These are phyloP conservation scores for Diaporthe aspalathi DNA, from an alignment of 2,329 filamentous ascomycete species.

Conservation along the genomic window DNA sequence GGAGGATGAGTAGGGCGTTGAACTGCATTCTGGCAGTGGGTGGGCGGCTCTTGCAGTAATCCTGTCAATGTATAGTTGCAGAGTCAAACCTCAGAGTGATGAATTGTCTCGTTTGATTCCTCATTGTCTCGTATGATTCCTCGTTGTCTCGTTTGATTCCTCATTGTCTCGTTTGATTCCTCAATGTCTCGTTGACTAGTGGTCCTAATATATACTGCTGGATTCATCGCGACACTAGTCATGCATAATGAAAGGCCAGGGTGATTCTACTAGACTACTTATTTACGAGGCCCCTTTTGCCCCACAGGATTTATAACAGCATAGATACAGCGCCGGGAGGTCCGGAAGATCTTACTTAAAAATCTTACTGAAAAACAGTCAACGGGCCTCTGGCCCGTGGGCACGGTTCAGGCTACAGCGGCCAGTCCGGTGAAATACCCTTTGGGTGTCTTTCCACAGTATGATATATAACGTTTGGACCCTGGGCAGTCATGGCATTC, in stretches of 20 bases:
- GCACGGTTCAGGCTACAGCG: background rate
- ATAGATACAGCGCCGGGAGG: background rate
- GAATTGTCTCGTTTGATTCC: background rate
- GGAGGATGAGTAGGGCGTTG: background rate
- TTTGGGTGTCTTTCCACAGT: background rate
- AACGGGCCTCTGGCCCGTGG: background rate
- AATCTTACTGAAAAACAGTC: no score
- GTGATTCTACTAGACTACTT: background rate
- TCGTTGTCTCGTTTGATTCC: no score
- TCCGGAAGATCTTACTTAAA: background rate
- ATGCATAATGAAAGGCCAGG: background rate
- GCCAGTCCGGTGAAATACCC: background rate
- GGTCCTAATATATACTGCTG: background rate
- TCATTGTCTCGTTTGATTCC: no score
- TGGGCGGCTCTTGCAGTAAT: background rate
- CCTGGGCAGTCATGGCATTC: background rate
- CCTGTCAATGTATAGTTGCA: background rate
- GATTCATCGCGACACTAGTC: background rate
- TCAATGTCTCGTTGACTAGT: no score
- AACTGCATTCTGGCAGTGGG: background rate
- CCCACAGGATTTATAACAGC: background rate
- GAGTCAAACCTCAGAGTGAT: rapidly evolving
- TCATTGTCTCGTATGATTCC: background rate
- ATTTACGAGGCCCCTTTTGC: background rate
- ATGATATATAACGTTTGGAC: background rate